Conservation (phyloP, 768 basidiomycete genomes). For the Rhodotorula babjevae region DNA sequence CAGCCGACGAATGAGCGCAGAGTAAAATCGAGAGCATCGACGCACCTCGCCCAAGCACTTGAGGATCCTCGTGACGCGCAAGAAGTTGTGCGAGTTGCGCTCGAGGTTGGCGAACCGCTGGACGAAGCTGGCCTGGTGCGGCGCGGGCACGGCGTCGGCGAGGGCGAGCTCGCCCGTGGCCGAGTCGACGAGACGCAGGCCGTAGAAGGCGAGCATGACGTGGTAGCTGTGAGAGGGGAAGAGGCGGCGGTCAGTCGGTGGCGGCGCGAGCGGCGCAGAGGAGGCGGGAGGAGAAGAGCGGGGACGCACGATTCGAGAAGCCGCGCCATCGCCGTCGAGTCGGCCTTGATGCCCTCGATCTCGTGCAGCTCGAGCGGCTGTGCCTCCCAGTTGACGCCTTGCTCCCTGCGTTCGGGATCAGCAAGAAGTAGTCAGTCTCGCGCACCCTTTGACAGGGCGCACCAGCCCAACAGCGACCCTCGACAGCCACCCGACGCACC, state of each 20-base stretch:
- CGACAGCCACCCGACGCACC: background rate
- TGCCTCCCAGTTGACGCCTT: slow-evolving; percentile 65
- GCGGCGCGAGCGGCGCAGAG: no score
- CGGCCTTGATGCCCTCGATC: slow-evolving; percentile 56
- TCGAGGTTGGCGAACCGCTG: slow-evolving; percentile 62
- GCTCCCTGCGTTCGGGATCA: slow-evolving; percentile 51
- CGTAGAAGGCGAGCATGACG: slow-evolving; percentile 76
- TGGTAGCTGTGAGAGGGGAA: slow-evolving; percentile 49
- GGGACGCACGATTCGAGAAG: slow-evolving; percentile 52
- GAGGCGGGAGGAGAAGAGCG: no score
- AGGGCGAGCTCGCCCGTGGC: slow-evolving; percentile 62
- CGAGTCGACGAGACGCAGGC: slow-evolving; percentile 60
- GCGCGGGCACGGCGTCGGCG: slow-evolving; percentile 27
- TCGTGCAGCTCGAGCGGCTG: slow-evolving; percentile 67
- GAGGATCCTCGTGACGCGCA: slow-evolving; percentile 70
- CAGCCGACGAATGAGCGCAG: no score
- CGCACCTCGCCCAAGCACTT: slow-evolving; percentile 65
- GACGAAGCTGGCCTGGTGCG: slow-evolving; percentile 47
- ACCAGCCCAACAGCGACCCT: no score
- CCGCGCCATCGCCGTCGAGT: slow-evolving; percentile 54
- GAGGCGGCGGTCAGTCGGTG: background rate
- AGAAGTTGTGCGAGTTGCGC: slow-evolving; percentile 61
- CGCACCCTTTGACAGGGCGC: background rate
- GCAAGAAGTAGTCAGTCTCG: slow-evolving; percentile 53
- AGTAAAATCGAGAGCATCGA: no score